Conservation (phyloP, 2,329 filamentous ascomycete species). For the Aspergillus persii region DNA sequence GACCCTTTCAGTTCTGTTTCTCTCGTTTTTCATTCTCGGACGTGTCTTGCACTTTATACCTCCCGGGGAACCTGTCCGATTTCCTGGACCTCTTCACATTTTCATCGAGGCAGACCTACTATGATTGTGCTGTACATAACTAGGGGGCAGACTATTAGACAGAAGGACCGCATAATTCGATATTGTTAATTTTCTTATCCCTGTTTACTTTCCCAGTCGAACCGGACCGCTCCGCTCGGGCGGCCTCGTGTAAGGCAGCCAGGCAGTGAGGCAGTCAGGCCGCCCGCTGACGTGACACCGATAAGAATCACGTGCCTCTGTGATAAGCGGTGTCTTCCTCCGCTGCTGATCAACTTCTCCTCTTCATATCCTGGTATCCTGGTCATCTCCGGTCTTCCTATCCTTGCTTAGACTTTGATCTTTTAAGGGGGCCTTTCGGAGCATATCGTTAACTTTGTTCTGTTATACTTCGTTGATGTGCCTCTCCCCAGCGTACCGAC, state of each 20-base stretch:
- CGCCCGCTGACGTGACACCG: neutral
- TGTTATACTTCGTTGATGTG: neutral
- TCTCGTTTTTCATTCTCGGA: constrained; percentile 25
- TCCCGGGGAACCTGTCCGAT: constrained; percentile 24
- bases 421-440: neutral
- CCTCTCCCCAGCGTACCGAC: neutral
- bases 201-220: too few relatives aligned
- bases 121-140: constrained; percentile 21
- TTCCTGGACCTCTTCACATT: constrained; percentile 19
- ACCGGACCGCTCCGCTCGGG: too few relatives aligned
- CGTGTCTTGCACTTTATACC: constrained; percentile 37
- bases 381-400: neutral
- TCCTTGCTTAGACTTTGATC: neutral
- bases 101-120: constrained; percentile 10
- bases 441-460: neutral
- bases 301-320: constrained; percentile 11
- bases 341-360: neutral
- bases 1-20: constrained; percentile 10
- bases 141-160: constrained; percentile 6
- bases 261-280: neutral
- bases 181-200: neutral
- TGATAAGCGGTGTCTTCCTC: constrained; percentile 17
- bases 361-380: neutral
- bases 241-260: neutral
- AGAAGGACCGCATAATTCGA: constrained; percentile 13